Base-by-base conservation (phyloP, 176 grass and related monocot species). In the Carex littledalei region DNA sequence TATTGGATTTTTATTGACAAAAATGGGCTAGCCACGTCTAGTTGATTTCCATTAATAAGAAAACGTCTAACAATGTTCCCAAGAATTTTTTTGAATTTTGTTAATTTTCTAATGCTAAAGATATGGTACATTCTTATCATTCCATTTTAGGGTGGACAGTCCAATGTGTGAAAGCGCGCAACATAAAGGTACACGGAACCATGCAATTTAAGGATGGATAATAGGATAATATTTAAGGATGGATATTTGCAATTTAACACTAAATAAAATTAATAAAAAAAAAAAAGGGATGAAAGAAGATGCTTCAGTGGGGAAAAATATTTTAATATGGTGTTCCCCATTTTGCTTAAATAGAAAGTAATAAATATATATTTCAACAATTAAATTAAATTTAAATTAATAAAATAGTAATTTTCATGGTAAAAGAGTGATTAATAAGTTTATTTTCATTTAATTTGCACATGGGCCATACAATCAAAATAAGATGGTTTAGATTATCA, bases 191-290 rank as follows among this genome's bases (percentile, higher is more conserved):
- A 34, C 74, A 57, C 14, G 10, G 56, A 57, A 57, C 26, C 52
- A 57, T 78, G 52, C 52, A 78, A 56, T 78, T 78, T 56, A 34
- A 78, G 74, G 74, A 78, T 55, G 45, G 49, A 78, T 78, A 78
- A 34, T 55, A 56, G 47, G 26, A 29, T 29, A 29, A 31, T 32
- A 56, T 78, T 78, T 56, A 32, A 78, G 73, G 73, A 78, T 55
- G 45, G 49, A 78, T 78, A 78, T 56, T 55, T 78, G 21, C 13
- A 78, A 26, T 26, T 78, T 34, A 56, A 78, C 22, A 73, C 20
- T 41, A 67, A 26, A 66, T 20, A 7, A 82, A 73, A 83, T 52
- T 31, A 8, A 16, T 5, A 16, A 29, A 32, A 32, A 7, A 53
- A 76, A 54, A 52, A 2, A 41, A 29, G 9, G 1, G 34, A 39